Conservation (phyloP, 2,329 filamentous ascomycete genomes). For the Sporothrix pallida region DNA sequence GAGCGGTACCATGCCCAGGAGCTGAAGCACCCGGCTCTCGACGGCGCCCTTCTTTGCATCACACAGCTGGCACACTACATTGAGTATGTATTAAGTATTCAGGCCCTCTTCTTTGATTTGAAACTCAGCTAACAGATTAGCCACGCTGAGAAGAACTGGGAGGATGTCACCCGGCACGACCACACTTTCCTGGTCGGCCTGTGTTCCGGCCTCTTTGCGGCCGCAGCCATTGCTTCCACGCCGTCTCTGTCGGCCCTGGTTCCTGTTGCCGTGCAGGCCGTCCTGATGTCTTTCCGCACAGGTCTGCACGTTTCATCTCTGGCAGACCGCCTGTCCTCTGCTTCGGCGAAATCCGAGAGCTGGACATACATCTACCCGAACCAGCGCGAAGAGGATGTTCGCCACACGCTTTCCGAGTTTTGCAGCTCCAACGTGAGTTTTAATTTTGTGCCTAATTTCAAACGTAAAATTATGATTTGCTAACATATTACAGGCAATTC, state of each 20-base stretch:
- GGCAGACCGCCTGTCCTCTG: conserved; percentile 53
- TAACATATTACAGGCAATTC: conserved; percentile 47
- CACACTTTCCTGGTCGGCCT: conserved; percentile 66
- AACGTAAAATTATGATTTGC: neutral
- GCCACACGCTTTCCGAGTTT: conserved; percentile 61
- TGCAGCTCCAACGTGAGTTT: conserved; percentile 58
- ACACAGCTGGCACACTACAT: conserved; percentile 72
- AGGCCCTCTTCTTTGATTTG: neutral
- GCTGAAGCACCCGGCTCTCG: conserved; percentile 65
- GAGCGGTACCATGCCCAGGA: conserved; percentile 65
- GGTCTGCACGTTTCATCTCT: conserved; percentile 62
- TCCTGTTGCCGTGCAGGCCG: conserved; percentile 66
- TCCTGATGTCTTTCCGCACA: conserved; percentile 69
- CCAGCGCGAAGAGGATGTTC: conserved; percentile 57
- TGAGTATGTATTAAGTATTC: conserved; percentile 61
- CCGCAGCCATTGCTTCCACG: conserved; percentile 68
- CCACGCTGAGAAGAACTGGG: conserved; percentile 60
- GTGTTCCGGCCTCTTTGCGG: conserved; percentile 73
- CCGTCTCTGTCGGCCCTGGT: conserved; percentile 66
- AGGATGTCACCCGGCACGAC: conserved; percentile 56
- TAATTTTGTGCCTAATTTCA: no score
- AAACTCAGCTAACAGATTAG: conserved; percentile 47
- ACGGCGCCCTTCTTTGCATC: conserved; percentile 68
- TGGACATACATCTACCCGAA: conserved; percentile 72
- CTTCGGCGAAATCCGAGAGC: conserved; percentile 56